Percentiles rank a stretch among this genome's conserved stretches.
phyloP scores from a whole-genome alignment of 495 filamentous ascomycete genomes.

The Penicillium ochrochloron region DNA sequence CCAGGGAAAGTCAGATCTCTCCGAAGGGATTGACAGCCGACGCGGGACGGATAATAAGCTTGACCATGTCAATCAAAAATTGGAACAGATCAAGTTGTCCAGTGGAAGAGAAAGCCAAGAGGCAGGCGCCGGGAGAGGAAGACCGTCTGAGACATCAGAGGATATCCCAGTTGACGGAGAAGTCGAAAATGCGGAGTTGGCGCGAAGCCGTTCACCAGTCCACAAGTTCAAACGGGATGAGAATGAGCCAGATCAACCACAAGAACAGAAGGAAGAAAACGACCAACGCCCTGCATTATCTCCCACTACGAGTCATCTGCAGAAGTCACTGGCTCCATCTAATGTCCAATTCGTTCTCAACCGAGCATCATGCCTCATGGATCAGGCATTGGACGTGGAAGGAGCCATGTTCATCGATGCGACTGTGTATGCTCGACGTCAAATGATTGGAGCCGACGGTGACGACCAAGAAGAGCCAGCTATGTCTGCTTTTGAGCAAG shows the following conservation, averaged over 20 bases:
- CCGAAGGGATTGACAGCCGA: slow-evolving; percentile 24
- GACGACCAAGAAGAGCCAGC: background rate
- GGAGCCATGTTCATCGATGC: slow-evolving; percentile 35
- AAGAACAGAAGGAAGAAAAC: slow-evolving; percentile 13
- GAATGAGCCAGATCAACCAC: background rate
- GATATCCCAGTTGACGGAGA: background rate
- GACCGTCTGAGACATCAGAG: slow-evolving; percentile 17
- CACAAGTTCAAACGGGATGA: slow-evolving; percentile 17
- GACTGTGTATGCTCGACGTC: slow-evolving; percentile 29
- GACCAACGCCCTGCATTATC: slow-evolving; percentile 26
- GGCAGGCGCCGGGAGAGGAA: background rate
- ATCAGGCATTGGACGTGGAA: slow-evolving; percentile 34
- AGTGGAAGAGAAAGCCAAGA: background rate
- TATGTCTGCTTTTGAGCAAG: slow-evolving; percentile 4
- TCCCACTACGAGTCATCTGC: slow-evolving; percentile 29
- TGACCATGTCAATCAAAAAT: slow-evolving; percentile 20
- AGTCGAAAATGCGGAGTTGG: background rate
- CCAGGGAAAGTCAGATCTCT: slow-evolving; percentile 50
- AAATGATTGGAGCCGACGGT: slow-evolving; percentile 23
- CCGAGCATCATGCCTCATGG: slow-evolving; percentile 28
- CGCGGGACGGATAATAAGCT: slow-evolving; percentile 12
- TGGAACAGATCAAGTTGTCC: slow-evolving; percentile 20
- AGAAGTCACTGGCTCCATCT: slow-evolving; percentile 28
- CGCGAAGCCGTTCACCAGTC: slow-evolving; percentile 20
- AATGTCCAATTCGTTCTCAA: slow-evolving; percentile 30